A percentile compares a stretch with the other conserved stretches of the same genome.
phyloP scores from a whole-genome alignment of 2,329 filamentous ascomycete species.

The Cladosporium sp. region DNA sequence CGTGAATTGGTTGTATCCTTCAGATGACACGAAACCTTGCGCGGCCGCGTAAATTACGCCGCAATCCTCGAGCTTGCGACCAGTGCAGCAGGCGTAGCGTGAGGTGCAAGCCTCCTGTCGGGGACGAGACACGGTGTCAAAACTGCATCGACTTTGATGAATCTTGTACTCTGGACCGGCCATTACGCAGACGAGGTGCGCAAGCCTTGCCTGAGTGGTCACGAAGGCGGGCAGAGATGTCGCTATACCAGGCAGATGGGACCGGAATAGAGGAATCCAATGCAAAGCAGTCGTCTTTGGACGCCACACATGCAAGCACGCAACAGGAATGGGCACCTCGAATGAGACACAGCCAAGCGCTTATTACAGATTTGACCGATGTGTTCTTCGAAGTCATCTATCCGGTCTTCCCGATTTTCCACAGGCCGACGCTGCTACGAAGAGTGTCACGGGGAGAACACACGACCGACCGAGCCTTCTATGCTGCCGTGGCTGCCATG shows the following conservation, averaged over 20 bases:
- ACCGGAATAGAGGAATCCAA: background rate
- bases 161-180: conserved; percentile 40
- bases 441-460: background rate
- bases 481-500: background rate
- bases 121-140: conserved; percentile 35
- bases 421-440: conserved; percentile 35
- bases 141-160: conserved; percentile 44
- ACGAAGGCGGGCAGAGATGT: too few relatives aligned
- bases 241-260: too few relatives aligned
- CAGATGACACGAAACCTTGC: background rate
- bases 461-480: conserved; percentile 1
- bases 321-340: background rate
- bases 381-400: conserved; percentile 49
- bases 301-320: too few relatives aligned
- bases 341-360: conserved; percentile 25
- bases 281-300: too few relatives aligned
- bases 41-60: conserved; percentile 16
- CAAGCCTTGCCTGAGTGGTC: too few relatives aligned
- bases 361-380: conserved; percentile 40
- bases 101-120: conserved; percentile 13
- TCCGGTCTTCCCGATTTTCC: conserved; percentile 48
- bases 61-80: conserved; percentile 30
- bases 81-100: conserved; percentile 45
- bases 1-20: too few relatives aligned
- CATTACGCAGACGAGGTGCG: conserved; percentile 17